Evolutionary conservation across 176 grass and related monocot genomes (phyloP).

Genomic region (Pontederia crassipes): DNA sequence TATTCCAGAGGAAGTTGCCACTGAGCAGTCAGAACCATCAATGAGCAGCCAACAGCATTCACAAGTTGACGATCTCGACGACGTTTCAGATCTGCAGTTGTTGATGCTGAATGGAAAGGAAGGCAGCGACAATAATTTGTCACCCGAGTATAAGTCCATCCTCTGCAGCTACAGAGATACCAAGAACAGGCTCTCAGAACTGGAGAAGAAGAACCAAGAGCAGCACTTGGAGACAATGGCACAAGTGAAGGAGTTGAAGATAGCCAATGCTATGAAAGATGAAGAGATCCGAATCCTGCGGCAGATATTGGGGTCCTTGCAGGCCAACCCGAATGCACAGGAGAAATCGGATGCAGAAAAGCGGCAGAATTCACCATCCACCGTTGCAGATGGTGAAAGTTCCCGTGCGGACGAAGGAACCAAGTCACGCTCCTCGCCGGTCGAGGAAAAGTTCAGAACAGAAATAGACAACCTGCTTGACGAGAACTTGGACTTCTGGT

Average conservation of each 20-base stretch:
- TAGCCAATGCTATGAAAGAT: constrained; percentile 48
- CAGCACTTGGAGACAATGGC: constrained; percentile 36
- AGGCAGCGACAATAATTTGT: constrained; percentile 28
- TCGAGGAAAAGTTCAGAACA: constrained; percentile 42
- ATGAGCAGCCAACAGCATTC: neutral
- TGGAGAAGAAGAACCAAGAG: constrained; percentile 37
- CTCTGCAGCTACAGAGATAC: constrained; percentile 43
- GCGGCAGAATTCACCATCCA: neutral
- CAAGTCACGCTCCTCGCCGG: constrained; percentile 34
- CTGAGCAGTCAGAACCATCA: neutral
- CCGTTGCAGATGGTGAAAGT: constrained; percentile 30
- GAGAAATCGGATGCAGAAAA: constrained; percentile 22
- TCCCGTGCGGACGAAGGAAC: constrained; percentile 38
- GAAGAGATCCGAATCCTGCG: constrained; percentile 53
- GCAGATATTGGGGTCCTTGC: constrained; percentile 54
- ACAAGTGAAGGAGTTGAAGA: constrained; percentile 51
- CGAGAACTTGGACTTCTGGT: constrained; percentile 64
- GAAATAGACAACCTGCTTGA: constrained; percentile 46
- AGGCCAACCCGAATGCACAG: constrained; percentile 27
- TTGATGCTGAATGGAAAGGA: constrained; percentile 24
- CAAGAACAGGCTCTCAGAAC: constrained; percentile 36
- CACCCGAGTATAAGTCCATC: constrained; percentile 32
- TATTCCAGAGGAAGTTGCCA: neutral
- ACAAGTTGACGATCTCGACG: constrained; percentile 22
- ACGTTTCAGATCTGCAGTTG: constrained; percentile 11